These are phyloP conservation scores for Rubia occidens DNA, from an alignment of 305 asterid genomes.

Conservation along the genomic window DNA sequence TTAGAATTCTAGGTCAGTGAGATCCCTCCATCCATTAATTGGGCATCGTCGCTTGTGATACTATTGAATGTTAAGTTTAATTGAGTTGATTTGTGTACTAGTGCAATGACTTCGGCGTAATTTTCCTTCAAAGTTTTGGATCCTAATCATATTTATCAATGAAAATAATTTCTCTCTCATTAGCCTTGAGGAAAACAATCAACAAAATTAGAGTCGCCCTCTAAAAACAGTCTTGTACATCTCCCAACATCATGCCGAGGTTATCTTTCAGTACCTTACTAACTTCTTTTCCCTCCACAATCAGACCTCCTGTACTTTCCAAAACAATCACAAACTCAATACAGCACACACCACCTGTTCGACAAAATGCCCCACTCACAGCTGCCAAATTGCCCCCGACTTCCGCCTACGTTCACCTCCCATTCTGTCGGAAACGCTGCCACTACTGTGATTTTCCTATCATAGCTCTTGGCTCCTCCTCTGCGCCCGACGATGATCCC, in stretches of 20 bases:
- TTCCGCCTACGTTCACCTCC: slow-evolving; percentile 88
- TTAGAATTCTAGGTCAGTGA: no score
- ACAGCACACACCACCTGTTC: slow-evolving; percentile 40
- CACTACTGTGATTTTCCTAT: slow-evolving; percentile 94
- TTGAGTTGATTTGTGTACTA: no score
- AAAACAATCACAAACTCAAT: slow-evolving; percentile 7
- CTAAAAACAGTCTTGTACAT: neutral
- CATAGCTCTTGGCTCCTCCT: slow-evolving; percentile 63
- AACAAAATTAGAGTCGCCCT: neutral
- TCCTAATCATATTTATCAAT: no score
- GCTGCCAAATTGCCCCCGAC: slow-evolving; percentile 42
- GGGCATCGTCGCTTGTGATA: no score
- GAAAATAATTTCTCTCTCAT: no score
- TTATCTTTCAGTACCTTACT: slow-evolving; percentile 34
- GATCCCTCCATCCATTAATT: no score
- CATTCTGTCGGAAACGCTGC: slow-evolving; percentile 93
- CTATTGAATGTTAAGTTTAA: no score
- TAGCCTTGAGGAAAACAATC: neutral
- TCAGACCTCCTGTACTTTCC: slow-evolving; percentile 12
- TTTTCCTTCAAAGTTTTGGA: no score
- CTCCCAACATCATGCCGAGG: slow-evolving; percentile 27
- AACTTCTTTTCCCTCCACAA: slow-evolving; percentile 26
- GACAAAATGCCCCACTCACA: slow-evolving; percentile 50
- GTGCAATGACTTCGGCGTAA: no score
- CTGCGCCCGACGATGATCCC: slow-evolving; percentile 45